Evolutionary conservation across 768 basidiomycete species (phyloP).

Genomic region (Hypsizygus marmoreus): DNA sequence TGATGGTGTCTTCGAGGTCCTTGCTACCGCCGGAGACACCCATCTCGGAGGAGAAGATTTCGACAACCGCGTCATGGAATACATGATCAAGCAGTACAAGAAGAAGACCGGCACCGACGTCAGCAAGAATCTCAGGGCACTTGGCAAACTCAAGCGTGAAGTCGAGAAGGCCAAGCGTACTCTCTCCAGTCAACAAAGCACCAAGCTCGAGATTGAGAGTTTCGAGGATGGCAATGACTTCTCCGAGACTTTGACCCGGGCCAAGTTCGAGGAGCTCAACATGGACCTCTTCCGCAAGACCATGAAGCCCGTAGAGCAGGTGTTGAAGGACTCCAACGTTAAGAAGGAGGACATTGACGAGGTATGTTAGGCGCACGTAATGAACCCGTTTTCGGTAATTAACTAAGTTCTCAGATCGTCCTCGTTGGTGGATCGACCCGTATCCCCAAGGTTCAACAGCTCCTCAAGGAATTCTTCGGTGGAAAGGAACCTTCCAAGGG

Average conservation of each 20-base stretch:
- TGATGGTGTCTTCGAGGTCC: conserved; percentile 88
- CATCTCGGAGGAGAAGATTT: conserved; percentile 97
- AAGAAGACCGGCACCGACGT: conserved; percentile 90
- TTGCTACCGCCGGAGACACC: conserved; percentile 92
- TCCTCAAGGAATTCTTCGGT: conserved; percentile 96
- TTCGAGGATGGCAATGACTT: conserved; percentile 98
- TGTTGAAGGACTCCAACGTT: conserved; percentile 95
- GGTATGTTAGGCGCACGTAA: conserved; percentile 37
- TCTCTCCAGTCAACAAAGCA: conserved; percentile 85
- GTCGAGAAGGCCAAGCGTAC: conserved; percentile 97
- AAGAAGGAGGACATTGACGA: conserved; percentile 98
- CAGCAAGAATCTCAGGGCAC: conserved; percentile 73
- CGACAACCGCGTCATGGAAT: conserved; percentile 90
- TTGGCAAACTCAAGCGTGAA: conserved; percentile 91
- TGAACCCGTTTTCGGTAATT: not conserved
- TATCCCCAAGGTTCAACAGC: conserved; percentile 99
- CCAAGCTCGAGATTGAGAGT: conserved; percentile 91
- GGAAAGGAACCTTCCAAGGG: conserved; percentile 97
- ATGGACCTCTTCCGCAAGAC: conserved; percentile 99
- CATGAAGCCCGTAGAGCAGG: conserved; percentile 99
- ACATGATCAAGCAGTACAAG: conserved; percentile 89
- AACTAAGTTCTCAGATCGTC: conserved; percentile 55
- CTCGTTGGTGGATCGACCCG: conserved; percentile 98
- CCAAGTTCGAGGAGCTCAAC: conserved; percentile 99
- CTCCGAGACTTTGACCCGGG: conserved; percentile 93